These are phyloP conservation scores for Luffa acutangula DNA, from an alignment of 306 rosid genomes.

Conservation along the genomic window DNA sequence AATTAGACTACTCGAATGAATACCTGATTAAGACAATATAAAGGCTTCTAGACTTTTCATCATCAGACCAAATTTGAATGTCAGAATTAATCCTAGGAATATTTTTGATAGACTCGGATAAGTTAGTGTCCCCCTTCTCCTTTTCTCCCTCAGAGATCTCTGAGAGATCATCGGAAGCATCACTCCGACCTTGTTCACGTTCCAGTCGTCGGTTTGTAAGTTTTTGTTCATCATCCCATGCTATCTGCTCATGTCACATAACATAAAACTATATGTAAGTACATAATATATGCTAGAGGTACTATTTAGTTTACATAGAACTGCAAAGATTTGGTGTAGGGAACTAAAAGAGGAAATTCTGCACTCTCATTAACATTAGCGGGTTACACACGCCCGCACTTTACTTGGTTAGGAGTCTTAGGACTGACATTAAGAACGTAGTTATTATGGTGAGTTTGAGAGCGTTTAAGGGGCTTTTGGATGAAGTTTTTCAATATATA, in stretches of 20 bases:
- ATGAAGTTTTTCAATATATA: neutral
- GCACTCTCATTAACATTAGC: neutral
- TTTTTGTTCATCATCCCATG: conserved; percentile 51
- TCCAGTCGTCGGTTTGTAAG: conserved; percentile 36
- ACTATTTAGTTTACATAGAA: neutral
- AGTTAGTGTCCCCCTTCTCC: conserved; percentile 36
- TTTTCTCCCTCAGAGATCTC: conserved; percentile 76
- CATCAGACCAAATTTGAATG: conserved; percentile 43
- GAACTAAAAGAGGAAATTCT: neutral
- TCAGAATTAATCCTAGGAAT: conserved; percentile 41
- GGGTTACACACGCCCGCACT: neutral
- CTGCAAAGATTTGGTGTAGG: neutral
- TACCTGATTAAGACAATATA: conserved; percentile 66
- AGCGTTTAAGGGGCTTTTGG: neutral
- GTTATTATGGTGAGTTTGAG: neutral
- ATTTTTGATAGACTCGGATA: conserved; percentile 25
- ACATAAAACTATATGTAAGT: neutral
- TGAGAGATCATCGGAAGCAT: conserved; percentile 61
- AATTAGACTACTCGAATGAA: neutral
- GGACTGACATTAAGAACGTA: neutral
- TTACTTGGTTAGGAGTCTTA: neutral
- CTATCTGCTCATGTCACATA: conserved; percentile 33
- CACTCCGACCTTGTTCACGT: conserved; percentile 57
- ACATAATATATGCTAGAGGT: neutral
- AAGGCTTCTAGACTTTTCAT: conserved; percentile 37